Base-by-base conservation (phyloP, 2,329 filamentous ascomycete species). In the Colletotrichum euphorbiae region DNA sequence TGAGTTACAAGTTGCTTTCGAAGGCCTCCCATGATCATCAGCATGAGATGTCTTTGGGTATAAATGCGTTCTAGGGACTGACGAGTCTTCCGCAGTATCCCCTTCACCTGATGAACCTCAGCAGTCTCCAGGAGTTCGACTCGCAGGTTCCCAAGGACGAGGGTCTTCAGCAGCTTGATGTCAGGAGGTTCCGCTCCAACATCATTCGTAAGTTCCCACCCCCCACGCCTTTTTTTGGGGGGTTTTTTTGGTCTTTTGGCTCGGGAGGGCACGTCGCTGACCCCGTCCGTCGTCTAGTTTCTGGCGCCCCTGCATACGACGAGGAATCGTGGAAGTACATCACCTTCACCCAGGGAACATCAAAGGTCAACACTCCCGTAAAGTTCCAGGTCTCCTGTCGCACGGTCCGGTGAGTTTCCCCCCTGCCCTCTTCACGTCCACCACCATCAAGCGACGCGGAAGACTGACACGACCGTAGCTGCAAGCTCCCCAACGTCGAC, bases 301-400 rank as follows among this genome's bases (percentile, higher is more conserved):
- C 88, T 4, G 90, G 90, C 3, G 83, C 85, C 0, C 80, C 85
- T 1, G 82, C 89, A 4, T 93, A 91, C 73, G 85, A 88, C 17
- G 91, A 94, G 76, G 91, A 94, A 60, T 81, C 81, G 8, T 94
- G 91, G 91, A 89, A 87, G 69, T 82, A 80, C 31, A 83, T 93
- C 42, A 79, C 81, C 21, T 83, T 91, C 72, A 84, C 81, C 42
- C 78, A 80, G 7, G 81, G 81, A 6, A 78, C 78, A 2, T 80
- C 81, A 13, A 86, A 85, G 64, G 82, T 88, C 68, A 79, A 77
- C 48, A 77, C 78, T 43, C 74, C 77, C 46, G 74, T 76, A 12
- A 73, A 75, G 6, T 88, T 89, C 70, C 82, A 87, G 69, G 83
- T 89, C 17, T 86, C 88, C 0, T 90, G 89, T 73, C 86, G 90